Evolutionary conservation across 805 yeast species (phyloP).

Genomic region (Kuraishia capsulata): DNA sequence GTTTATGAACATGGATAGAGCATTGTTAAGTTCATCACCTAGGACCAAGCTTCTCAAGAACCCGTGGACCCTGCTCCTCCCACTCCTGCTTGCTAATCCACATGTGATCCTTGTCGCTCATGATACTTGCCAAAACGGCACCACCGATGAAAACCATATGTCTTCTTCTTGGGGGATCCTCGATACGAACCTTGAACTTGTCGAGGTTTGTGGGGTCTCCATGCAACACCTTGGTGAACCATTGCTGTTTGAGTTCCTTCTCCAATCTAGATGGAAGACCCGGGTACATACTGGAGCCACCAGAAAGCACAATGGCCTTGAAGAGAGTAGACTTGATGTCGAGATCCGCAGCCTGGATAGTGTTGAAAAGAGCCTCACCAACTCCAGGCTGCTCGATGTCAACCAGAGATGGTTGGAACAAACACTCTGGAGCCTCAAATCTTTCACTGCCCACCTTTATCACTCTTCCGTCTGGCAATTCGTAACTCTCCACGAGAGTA

Average conservation of each 20-base stretch:
- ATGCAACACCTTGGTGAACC: constrained; percentile 83
- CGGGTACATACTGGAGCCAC: constrained; percentile 98
- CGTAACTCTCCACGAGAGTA: constrained; percentile 81
- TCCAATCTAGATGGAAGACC: constrained; percentile 94
- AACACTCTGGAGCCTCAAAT: constrained; percentile 93
- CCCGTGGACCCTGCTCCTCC: constrained; percentile 92
- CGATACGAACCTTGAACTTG: constrained; percentile 92
- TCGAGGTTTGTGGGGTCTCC: constrained; percentile 81
- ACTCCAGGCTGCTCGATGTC: constrained; percentile 97
- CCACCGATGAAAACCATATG: constrained; percentile 99
- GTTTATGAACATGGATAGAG: neutral
- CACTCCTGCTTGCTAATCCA: constrained; percentile 95
- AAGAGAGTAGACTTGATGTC: constrained; percentile 84
- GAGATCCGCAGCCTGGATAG: constrained; percentile 90
- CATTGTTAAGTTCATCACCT: constrained; percentile 34
- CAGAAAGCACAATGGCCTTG: constrained; percentile 89
- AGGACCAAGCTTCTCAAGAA: constrained; percentile 85
- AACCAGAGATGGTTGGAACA: constrained; percentile 91
- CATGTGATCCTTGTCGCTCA: constrained; percentile 98
- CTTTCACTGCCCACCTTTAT: constrained; percentile 93
- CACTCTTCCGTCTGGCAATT: constrained; percentile 93
- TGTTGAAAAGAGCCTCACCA: constrained; percentile 86
- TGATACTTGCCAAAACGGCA: constrained; percentile 93
- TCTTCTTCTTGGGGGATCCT: constrained; percentile 97
- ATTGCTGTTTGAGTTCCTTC: constrained; percentile 91